Percentiles rank a stretch among this genome's conserved stretches.
Conservation (phyloP, 2,329 filamentous ascomycete species). For the Uncinocarpus reesii region DNA sequence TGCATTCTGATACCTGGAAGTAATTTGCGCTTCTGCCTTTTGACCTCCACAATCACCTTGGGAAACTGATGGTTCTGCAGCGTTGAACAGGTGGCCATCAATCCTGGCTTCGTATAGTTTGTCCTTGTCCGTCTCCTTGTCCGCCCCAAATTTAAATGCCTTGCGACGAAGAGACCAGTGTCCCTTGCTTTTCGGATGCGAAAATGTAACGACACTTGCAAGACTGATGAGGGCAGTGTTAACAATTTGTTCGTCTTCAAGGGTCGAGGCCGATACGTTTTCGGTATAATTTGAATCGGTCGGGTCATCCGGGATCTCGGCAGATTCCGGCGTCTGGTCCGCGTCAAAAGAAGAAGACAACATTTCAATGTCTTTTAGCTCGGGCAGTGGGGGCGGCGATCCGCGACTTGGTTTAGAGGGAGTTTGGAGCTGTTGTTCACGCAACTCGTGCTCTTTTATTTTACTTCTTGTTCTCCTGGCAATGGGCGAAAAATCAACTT, state of each 20-base stretch:
- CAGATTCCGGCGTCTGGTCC: neutral
- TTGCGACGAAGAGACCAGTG: neutral
- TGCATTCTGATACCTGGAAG: conserved; percentile 4
- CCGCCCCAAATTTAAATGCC: conserved; percentile 5
- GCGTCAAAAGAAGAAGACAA: neutral
- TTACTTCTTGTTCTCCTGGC: neutral
- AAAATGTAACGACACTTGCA: conserved; percentile 2
- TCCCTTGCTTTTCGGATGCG: neutral
- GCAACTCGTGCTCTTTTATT: neutral
- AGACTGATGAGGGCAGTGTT: conserved; percentile 13
- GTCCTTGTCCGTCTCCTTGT: no score
- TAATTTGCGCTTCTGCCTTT: neutral
- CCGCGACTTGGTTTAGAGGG: neutral
- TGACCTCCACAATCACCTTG: conserved; percentile 13
- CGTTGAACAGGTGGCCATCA: conserved; percentile 12
- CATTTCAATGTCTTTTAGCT: neutral
- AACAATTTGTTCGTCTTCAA: conserved; percentile 13
- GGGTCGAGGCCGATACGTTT: neutral
- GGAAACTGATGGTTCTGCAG: neutral
- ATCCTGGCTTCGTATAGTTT: conserved; percentile 14
- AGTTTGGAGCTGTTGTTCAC: neutral
- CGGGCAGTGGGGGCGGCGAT: neutral
- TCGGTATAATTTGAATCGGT: conserved; percentile 2
- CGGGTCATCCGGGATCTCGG: neutral
- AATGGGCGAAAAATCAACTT: neutral